Evolutionary conservation across 768 basidiomycete species (phyloP).

Genomic region (Sarcomyxa edulis): DNA sequence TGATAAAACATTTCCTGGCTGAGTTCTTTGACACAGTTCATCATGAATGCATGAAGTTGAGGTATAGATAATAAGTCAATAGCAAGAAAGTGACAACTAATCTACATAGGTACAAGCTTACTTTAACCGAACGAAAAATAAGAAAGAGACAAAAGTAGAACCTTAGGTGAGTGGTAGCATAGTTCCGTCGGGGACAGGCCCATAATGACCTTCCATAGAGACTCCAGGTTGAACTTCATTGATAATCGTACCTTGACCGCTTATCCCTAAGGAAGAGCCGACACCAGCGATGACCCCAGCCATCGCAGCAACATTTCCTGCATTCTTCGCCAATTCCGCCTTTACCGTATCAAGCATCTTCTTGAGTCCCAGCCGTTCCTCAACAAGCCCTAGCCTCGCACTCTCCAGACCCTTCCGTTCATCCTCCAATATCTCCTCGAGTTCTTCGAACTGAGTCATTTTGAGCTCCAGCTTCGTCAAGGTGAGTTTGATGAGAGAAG

Average conservation of each 20-base stretch:
- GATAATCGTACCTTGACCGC: slow-evolving; percentile 54
- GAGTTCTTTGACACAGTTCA: too few species aligned
- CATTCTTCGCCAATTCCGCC: slow-evolving; percentile 50
- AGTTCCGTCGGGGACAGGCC: slow-evolving; percentile 51
- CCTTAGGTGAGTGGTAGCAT: slow-evolving; percentile 44
- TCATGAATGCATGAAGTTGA: too few species aligned
- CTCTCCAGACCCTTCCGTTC: slow-evolving; percentile 85
- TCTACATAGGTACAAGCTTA: too few species aligned
- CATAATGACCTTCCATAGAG: slow-evolving; percentile 44
- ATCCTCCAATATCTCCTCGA: slow-evolving; percentile 88
- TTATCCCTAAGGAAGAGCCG: slow-evolving; percentile 48
- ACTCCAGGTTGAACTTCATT: slow-evolving; percentile 44
- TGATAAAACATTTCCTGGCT: too few species aligned
- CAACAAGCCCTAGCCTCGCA: slow-evolving; percentile 71
- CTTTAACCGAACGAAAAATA: too few species aligned
- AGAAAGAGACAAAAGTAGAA: slow-evolving; percentile 4
- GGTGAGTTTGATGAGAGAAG: slow-evolving; percentile 80
- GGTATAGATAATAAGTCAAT: too few species aligned
- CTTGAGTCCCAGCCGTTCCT: slow-evolving; percentile 70
- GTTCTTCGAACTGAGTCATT: slow-evolving; percentile 89
- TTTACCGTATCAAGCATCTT: slow-evolving; percentile 67
- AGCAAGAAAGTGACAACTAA: too few species aligned
- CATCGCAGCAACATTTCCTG: slow-evolving; percentile 23
- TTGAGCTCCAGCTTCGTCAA: slow-evolving; percentile 90
- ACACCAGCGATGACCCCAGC: slow-evolving; percentile 24